These are phyloP conservation scores for Tephrocybe sp. DNA, from an alignment of 768 basidiomycete genomes.

Conservation along the genomic window DNA sequence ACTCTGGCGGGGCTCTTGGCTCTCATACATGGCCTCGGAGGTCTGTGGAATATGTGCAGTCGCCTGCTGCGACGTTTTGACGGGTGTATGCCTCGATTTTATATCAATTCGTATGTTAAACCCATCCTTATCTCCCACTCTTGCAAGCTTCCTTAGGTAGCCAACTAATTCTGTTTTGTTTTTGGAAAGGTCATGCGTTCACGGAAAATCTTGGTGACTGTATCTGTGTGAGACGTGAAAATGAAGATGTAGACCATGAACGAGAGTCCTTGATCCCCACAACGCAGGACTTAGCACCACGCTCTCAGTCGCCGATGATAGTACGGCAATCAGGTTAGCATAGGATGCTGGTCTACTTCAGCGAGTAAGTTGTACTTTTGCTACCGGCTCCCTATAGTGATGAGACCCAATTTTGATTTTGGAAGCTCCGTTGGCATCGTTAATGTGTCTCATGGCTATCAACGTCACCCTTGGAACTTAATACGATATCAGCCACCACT, in stretches of 20 bases:
- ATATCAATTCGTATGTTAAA: constrained; percentile 34
- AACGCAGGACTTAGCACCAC: constrained; percentile 25
- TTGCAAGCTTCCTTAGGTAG: too few relatives aligned
- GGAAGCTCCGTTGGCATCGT: too few relatives aligned
- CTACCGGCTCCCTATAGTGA: too few relatives aligned
- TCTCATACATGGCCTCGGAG: constrained; percentile 33
- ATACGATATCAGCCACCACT: too few relatives aligned
- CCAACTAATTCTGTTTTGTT: too few relatives aligned
- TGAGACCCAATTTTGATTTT: too few relatives aligned
- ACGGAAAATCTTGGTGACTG: constrained; percentile 31
- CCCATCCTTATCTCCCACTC: too few relatives aligned
- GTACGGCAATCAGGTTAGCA: constrained; percentile 8
- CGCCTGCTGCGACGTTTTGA: constrained; percentile 34
- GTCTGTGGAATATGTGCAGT: constrained; percentile 27
- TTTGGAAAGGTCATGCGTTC: constrained; percentile 33
- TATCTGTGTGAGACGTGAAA: constrained; percentile 13
- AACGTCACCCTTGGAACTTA: too few relatives aligned
- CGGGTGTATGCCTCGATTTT: constrained; percentile 40
- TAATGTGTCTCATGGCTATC: too few relatives aligned
- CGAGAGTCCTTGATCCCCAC: constrained; percentile 29
- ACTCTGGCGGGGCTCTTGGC: too few relatives aligned
- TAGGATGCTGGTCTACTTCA: not conserved
- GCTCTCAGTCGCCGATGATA: constrained; percentile 26
- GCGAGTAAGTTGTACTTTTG: not conserved
- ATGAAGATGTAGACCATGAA: constrained; percentile 18